Conservation (phyloP, 768 basidiomycete genomes). For the Tephrocybe sp. region DNA sequence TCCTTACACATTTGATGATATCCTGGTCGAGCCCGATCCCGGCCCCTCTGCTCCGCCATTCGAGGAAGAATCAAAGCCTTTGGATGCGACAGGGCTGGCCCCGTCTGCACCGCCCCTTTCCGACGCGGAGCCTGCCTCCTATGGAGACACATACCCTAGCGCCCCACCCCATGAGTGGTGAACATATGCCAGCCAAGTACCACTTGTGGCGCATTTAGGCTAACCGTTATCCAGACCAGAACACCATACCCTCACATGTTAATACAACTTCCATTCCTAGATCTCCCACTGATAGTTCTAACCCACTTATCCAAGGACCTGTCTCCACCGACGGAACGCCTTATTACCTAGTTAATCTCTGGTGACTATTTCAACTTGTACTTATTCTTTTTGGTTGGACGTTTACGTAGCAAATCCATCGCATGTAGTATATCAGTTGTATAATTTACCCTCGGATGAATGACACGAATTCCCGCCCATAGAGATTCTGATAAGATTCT, state of each 20-base stretch:
- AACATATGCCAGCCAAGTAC: neutral
- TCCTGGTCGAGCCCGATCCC: slow-evolving; percentile 30
- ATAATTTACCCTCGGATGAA: slow-evolving; percentile 5
- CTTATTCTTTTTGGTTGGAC: slow-evolving; percentile 13
- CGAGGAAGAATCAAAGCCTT: slow-evolving; percentile 38
- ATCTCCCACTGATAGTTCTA: neutral
- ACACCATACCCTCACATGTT: slow-evolving; percentile 7
- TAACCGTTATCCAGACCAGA: slow-evolving; percentile 1
- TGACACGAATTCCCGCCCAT: neutral
- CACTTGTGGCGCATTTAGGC: neutral
- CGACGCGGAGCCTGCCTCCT: slow-evolving; percentile 12
- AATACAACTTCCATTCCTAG: neutral
- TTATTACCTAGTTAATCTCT: slow-evolving; percentile 18
- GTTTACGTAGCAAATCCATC: slow-evolving; percentile 2
- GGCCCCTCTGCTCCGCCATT: slow-evolving; percentile 48
- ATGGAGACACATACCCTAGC: slow-evolving; percentile 11
- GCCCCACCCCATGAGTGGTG: slow-evolving; percentile 13
- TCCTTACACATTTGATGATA: slow-evolving; percentile 38
- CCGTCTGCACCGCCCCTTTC: slow-evolving; percentile 46
- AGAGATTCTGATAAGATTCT: slow-evolving; percentile 9
- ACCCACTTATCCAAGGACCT: slow-evolving; percentile 17
- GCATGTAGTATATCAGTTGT: slow-evolving; percentile 5
- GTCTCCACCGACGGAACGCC: slow-evolving; percentile 21
- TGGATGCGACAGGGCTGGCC: slow-evolving; percentile 27
- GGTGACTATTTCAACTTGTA: slow-evolving; percentile 3